These are phyloP conservation scores for Xerocomus spinulosus DNA, from an alignment of 768 basidiomycete genomes.

Conservation along the genomic window DNA sequence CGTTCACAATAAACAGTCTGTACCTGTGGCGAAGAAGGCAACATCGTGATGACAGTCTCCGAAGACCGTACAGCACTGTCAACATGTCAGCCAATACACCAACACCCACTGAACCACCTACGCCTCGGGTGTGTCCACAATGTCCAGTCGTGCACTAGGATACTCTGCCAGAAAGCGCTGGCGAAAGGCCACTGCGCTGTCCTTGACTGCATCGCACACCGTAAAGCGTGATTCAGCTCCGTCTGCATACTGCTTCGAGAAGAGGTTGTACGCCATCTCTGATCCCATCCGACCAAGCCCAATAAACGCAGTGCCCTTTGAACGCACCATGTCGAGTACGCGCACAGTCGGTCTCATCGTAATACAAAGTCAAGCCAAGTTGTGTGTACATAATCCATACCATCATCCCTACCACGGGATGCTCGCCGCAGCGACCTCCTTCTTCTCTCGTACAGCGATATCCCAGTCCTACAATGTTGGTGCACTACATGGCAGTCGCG, in stretches of 20 bases:
- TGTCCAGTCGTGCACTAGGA: conserved; percentile 54
- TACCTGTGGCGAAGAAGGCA: conserved; percentile 90
- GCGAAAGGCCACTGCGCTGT: conserved; percentile 53
- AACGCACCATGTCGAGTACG: conserved; percentile 36
- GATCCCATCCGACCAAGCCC: conserved; percentile 87
- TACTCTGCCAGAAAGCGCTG: conserved; percentile 51
- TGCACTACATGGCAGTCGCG: conserved; percentile 31
- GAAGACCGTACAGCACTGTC: conserved; percentile 61
- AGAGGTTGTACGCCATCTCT: conserved; percentile 82
- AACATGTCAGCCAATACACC: conserved; percentile 7
- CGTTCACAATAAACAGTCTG: conserved; percentile 61
- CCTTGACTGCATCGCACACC: conserved; percentile 72
- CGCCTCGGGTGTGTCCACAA: conserved; percentile 68
- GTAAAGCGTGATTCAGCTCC: conserved; percentile 56
- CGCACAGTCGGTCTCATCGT: conserved; percentile 51
- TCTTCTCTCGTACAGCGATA: conserved; percentile 77
- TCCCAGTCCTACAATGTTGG: conserved; percentile 76
- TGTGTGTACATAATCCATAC: conserved; percentile 15
- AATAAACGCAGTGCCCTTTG: conserved; percentile 67
- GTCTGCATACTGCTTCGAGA: conserved; percentile 64
- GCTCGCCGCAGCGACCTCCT: conserved; percentile 79
- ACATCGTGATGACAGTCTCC: conserved; percentile 77
- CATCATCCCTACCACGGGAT: conserved; percentile 32
- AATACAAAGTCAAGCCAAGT: neutral
- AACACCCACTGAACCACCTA: conserved; percentile 36